phyloP scores from a whole-genome alignment of 2,329 filamentous ascomycete species.

The Graphium sp. region DNA sequence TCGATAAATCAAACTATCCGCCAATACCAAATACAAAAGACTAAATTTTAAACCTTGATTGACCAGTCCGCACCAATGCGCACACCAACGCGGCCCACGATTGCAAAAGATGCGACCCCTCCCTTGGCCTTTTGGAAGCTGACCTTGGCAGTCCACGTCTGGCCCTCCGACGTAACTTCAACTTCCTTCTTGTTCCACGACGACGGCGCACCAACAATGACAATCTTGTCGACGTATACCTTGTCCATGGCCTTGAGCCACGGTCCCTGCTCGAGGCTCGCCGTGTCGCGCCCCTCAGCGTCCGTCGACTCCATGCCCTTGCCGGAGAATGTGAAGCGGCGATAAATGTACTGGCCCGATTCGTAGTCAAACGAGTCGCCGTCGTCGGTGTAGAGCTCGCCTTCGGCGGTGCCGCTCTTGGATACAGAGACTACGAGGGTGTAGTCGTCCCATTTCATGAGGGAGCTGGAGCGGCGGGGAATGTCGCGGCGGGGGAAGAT shows the following conservation, averaged over 20 bases:
- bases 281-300: conserved; percentile 36
- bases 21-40: too few species aligned
- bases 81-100: conserved; percentile 32
- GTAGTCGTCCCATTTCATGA: conserved; percentile 93
- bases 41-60: conserved; percentile 15
- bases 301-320: conserved; percentile 54
- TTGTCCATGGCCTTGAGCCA: conserved; percentile 67
- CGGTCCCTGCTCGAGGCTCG: conserved; percentile 32
- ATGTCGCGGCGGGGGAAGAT: conserved; percentile 81
- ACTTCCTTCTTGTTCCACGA: conserved; percentile 51
- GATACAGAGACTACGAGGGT: conserved; percentile 66
- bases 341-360: conserved; percentile 75
- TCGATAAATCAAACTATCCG: too few species aligned
- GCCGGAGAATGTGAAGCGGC: conserved; percentile 51
- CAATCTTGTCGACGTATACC: conserved; percentile 68
- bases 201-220: conserved; percentile 64
- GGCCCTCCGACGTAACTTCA: conserved; percentile 35
- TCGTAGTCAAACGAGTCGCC: conserved; percentile 85
- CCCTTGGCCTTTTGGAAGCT: conserved; percentile 36
- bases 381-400: conserved; percentile 81
- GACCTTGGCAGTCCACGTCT: conserved; percentile 38
- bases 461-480: conserved; percentile 64
- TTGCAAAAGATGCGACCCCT: conserved; percentile 30
- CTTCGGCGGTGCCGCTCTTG: conserved; percentile 43
- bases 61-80: conserved; percentile 37